Evolutionary conservation across 2,329 filamentous ascomycete genomes (phyloP), one percentile per base, ranked within the genome.

Genomic region (Fusarium nanum): DNA sequence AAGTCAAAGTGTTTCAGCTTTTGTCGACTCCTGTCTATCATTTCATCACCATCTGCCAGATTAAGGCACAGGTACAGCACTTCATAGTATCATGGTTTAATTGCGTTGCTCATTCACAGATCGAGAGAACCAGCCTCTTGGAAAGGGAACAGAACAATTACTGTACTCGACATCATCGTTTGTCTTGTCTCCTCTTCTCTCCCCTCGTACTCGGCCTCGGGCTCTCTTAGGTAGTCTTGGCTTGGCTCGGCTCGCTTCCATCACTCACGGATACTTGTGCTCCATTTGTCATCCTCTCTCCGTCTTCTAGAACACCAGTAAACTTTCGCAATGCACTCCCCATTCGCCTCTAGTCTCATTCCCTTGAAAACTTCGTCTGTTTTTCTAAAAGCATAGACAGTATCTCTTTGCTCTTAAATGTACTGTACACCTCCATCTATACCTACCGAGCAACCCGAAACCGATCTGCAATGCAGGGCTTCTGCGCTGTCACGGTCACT

Each of bases 261-360:
- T 37, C 28, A 30, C 28, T 37, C 13, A 30, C 28, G 28, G 28
- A 30, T 37, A 37, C 27, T 44, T 20, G 40, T 50, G 30, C 25
- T 30, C 55, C 44, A 70, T 73, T 70, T 70, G 70, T 73, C 68
- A 68, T 63, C 60, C n/a, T 44, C 41, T 37, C 18, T 28, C 41
- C 25, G 42, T 22, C 56, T 74, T 75, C 73, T 75, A 72, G 72
- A 75, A 75, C 45, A 41, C 68, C 20, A 53, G 32, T 59, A 61
- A 59, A 40, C 34, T 52, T 50, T 64, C 59, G 56, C 64, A 65
- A 53, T 69, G 60, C 25, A 40, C 55, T 64, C 68, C 67, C 56
- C 34, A 56, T 67, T 64, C 40, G 55, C 67, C 42, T 60, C 48
- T 71, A 69, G 71, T 54, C 48, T 41, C 30, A 60, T 57, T 50